Conservation (phyloP, 257 asterid genomes). For the Solanum sejunctum region DNA sequence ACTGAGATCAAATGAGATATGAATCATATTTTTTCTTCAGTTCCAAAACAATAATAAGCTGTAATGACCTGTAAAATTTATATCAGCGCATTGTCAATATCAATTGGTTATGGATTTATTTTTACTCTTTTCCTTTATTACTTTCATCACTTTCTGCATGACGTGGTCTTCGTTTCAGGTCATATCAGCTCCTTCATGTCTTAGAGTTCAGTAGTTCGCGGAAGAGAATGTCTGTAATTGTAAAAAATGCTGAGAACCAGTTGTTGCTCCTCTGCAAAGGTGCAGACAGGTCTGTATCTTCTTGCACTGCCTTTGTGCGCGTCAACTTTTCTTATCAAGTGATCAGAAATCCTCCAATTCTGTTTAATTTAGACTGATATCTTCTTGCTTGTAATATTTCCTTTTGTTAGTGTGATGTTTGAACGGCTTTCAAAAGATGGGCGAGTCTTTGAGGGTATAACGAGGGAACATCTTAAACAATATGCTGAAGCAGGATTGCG, state of each 20-base stretch:
- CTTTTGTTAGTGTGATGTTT: constrained; percentile 63
- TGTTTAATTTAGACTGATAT: not conserved
- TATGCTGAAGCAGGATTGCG: constrained; percentile 91
- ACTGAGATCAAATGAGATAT: not conserved
- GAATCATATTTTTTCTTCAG: not conserved
- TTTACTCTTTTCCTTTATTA: not conserved
- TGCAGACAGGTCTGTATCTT: constrained; percentile 64
- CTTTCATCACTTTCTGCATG: not conserved
- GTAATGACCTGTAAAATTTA: not conserved
- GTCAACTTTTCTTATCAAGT: not conserved
- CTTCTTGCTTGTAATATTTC: constrained; percentile 1
- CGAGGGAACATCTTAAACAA: constrained; percentile 59
- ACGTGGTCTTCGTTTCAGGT: constrained; percentile 37
- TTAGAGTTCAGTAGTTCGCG: constrained; percentile 94
- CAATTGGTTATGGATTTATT: not conserved
- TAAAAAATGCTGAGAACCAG: constrained; percentile 52
- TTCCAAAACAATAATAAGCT: not conserved
- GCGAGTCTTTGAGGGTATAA: constrained; percentile 27
- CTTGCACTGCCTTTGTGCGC: not conserved
- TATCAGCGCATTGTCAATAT: not conserved
- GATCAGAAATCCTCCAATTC: not conserved
- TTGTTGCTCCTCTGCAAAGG: constrained; percentile 88
- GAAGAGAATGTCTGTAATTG: constrained; percentile 90
- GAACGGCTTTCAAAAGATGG: constrained; percentile 57
- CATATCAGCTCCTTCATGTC: constrained; percentile 66